Evolutionary conservation across 371 early-diverging fungal genomes (phyloP).

Genomic region (Lichtheimia hyalospora): DNA sequence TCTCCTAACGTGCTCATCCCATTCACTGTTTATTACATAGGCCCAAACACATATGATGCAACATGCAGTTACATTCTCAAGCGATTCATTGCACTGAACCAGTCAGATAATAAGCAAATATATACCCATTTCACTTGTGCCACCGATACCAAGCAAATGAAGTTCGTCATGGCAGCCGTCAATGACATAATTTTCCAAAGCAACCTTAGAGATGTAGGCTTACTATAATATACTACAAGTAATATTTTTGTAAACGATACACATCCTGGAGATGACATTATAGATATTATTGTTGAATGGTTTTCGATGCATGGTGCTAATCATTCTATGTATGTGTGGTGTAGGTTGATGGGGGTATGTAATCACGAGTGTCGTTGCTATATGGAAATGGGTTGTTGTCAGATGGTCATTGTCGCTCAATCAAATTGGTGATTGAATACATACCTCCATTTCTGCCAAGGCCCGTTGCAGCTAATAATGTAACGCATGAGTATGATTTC

Average conservation of each 20-base stretch:
- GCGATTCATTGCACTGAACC: constrained; percentile 44
- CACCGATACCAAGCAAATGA: constrained; percentile 74
- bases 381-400: too few relatives aligned
- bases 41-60: constrained; percentile 45
- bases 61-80: constrained; percentile 48
- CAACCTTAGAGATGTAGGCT: constrained; percentile 62
- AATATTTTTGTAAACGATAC: not conserved
- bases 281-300: too few relatives aligned
- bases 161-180: constrained; percentile 76
- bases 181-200: constrained; percentile 73
- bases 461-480: constrained; percentile 5
- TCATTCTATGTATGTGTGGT: too few relatives aligned
- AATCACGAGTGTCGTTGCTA: too few relatives aligned
- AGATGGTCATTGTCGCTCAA: too few relatives aligned
- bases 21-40: too few relatives aligned
- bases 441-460: constrained; percentile 14
- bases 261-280: too few relatives aligned
- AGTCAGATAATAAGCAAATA: constrained; percentile 44
- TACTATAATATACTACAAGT: constrained; percentile 41
- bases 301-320: too few relatives aligned
- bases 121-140: constrained; percentile 61
- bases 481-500: too few relatives aligned
- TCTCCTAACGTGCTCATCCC: too few relatives aligned
- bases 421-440: too few relatives aligned
- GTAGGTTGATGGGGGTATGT: too few relatives aligned